Evolutionary conservation across 2,329 filamentous ascomycete genomes (phyloP).

Genomic region (Bertia moriformis): DNA sequence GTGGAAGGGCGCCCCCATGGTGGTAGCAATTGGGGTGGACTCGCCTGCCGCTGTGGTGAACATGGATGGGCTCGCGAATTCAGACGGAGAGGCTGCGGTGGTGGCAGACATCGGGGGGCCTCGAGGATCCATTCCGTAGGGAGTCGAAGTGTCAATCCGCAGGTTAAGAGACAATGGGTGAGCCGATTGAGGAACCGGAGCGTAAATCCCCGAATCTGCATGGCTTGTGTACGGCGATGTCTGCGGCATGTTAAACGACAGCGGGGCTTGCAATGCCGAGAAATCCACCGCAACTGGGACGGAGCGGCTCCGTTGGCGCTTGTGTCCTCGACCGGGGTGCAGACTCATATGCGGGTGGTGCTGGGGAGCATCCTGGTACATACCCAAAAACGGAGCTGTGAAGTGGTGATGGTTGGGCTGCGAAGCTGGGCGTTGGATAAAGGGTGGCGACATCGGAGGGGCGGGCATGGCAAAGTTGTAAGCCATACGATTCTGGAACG

Average conservation of each 20-base stretch:
- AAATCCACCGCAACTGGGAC: slow-evolving; percentile 92
- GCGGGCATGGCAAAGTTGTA: slow-evolving; percentile 56
- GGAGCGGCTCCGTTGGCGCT: slow-evolving; percentile 85
- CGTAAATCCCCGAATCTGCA: slow-evolving; percentile 42
- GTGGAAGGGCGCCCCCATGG: slow-evolving; percentile 65
- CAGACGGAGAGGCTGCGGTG: slow-evolving; percentile 75
- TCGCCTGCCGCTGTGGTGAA: slow-evolving; percentile 46
- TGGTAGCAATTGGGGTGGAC: slow-evolving; percentile 48
- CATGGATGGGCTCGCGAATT: slow-evolving; percentile 71
- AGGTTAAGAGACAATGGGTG: slow-evolving; percentile 58
- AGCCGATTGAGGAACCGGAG: slow-evolving; percentile 81
- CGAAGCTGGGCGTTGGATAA: slow-evolving; percentile 76
- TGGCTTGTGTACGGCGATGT: slow-evolving; percentile 17
- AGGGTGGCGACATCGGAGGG: slow-evolving; percentile 61
- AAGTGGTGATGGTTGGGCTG: slow-evolving; percentile 90
- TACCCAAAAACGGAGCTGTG: slow-evolving; percentile 65
- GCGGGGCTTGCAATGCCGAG: slow-evolving; percentile 77
- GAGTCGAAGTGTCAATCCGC: slow-evolving; percentile 81
- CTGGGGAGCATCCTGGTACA: slow-evolving; percentile 84
- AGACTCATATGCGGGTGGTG: slow-evolving; percentile 50
- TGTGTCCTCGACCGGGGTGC: slow-evolving; percentile 56
- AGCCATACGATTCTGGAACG: slow-evolving; percentile 86
- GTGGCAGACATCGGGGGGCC: slow-evolving; percentile 91
- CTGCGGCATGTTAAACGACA: slow-evolving; percentile 74
- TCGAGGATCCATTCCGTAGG: slow-evolving; percentile 76